Evolutionary conservation across 2,329 filamentous ascomycete genomes (phyloP).

Genomic region (Monosporascus sp.): DNA sequence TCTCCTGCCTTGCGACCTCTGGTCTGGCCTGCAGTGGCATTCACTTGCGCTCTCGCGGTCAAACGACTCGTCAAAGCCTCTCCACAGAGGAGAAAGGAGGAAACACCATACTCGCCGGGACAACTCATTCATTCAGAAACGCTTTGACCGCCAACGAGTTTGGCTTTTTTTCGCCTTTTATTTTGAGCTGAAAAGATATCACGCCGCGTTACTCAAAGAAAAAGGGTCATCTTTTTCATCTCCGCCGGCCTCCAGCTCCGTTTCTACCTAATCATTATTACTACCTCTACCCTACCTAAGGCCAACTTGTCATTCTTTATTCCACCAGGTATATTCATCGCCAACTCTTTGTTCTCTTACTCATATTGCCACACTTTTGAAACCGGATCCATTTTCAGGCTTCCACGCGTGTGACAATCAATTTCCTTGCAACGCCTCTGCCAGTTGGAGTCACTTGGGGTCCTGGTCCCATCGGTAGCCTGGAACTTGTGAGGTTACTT

Average conservation of each 20-base stretch:
- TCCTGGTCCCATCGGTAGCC: conserved; percentile 6
- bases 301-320: conserved; percentile 10
- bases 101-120: conserved; percentile 9
- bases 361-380: conserved; percentile 23
- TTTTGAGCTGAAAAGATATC: not conserved
- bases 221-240: not conserved
- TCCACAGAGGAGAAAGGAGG: conserved; percentile 6
- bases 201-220: conserved; percentile 13
- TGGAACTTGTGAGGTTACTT: conserved; percentile 10
- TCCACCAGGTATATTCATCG: conserved; percentile 1
- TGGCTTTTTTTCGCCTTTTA: not conserved
- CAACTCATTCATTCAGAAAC: not conserved
- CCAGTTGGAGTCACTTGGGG: conserved; percentile 19
- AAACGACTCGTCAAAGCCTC: conserved; percentile 1
- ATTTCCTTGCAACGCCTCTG: conserved; percentile 16
- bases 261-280: conserved; percentile 3
- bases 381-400: conserved; percentile 25
- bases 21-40: conserved; percentile 39
- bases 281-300: too few species aligned
- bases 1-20: conserved; percentile 11
- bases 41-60: conserved; percentile 45
- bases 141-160: conserved; percentile 10
- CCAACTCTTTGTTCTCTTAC: conserved; percentile 10
- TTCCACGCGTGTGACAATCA: conserved; percentile 22
- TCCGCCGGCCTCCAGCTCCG: not conserved